These are phyloP conservation scores for Naganishia onofrii DNA, from an alignment of 768 basidiomycete genomes.

Conservation along the genomic window DNA sequence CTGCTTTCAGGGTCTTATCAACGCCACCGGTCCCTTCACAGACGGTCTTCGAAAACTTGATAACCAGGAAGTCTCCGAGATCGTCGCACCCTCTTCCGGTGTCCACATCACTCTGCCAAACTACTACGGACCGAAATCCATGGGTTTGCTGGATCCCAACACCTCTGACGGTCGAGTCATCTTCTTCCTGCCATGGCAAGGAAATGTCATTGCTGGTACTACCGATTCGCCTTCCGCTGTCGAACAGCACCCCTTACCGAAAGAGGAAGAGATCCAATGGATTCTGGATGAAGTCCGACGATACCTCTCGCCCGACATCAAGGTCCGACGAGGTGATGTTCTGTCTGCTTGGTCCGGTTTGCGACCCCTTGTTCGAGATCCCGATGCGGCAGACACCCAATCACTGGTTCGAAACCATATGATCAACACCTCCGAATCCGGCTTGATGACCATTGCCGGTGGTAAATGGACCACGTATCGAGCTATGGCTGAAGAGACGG, in stretches of 20 bases:
- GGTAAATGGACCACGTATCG: constrained; percentile 98
- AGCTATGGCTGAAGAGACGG: constrained; percentile 91
- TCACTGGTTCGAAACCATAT: constrained; percentile 90
- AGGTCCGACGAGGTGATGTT: constrained; percentile 89
- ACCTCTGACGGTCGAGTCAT: constrained; percentile 96
- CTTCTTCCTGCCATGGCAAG: constrained; percentile 99
- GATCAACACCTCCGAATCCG: constrained; percentile 74
- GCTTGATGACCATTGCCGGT: constrained; percentile 88
- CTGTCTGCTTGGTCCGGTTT: constrained; percentile 92
- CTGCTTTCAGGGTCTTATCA: constrained; percentile 77
- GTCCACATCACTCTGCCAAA: constrained; percentile 95
- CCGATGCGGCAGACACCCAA: constrained; percentile 71
- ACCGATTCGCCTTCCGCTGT: constrained; percentile 81
- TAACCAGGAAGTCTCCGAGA: constrained; percentile 60
- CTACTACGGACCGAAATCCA: constrained; percentile 86
- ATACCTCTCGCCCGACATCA: constrained; percentile 88
- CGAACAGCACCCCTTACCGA: constrained; percentile 70
- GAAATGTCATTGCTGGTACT: constrained; percentile 93
- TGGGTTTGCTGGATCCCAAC: constrained; percentile 92
- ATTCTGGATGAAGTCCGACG: constrained; percentile 86
- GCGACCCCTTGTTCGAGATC: constrained; percentile 83
- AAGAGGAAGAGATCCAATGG: constrained; percentile 95
- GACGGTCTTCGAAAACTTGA: constrained; percentile 82
- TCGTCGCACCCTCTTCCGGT: constrained; percentile 88
- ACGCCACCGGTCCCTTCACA: constrained; percentile 92